Conservation (phyloP, 1,284 basidiomycete species). For the Melampsora larici-populina region DNA sequence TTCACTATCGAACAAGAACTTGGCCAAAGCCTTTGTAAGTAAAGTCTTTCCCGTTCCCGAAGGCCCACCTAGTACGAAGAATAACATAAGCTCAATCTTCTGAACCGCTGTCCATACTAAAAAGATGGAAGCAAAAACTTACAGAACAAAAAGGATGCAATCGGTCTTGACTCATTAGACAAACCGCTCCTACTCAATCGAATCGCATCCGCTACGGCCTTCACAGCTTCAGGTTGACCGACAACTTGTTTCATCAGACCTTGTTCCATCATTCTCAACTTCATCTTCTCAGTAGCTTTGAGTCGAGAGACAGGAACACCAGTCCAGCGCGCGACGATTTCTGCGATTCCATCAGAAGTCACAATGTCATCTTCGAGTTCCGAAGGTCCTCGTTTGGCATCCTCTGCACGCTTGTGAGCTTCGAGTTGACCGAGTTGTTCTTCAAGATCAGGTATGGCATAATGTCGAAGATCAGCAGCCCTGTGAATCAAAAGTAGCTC, state of each 20-base stretch:
- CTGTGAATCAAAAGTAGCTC: constrained; percentile 22
- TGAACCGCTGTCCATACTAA: constrained; percentile 46
- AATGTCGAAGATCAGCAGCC: constrained; percentile 80
- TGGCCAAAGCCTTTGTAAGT: constrained; percentile 57
- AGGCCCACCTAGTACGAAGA: constrained; percentile 47
- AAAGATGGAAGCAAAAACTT: constrained; percentile 51
- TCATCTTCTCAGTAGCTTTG: constrained; percentile 54
- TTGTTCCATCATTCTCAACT: constrained; percentile 59
- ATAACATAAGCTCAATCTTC: background rate
- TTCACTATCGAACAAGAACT: constrained; percentile 60
- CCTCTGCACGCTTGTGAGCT: constrained; percentile 57
- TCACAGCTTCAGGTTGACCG: constrained; percentile 58
- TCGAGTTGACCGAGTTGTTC: constrained; percentile 63
- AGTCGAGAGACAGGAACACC: constrained; percentile 55
- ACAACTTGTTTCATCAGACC: constrained; percentile 54
- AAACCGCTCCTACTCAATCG: constrained; percentile 62
- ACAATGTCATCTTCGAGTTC: constrained; percentile 54
- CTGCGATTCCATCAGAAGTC: constrained; percentile 59
- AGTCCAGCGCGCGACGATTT: constrained; percentile 60
- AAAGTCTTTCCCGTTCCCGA: constrained; percentile 61
- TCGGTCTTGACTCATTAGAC: constrained; percentile 59
- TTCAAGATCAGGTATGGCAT: constrained; percentile 88
- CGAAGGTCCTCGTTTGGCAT: constrained; percentile 51
- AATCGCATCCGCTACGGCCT: constrained; percentile 61
- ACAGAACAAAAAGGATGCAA: constrained; percentile 60